Evolutionary conservation across 2,329 filamentous ascomycete species (phyloP).

Genomic region (Penicillium sclerotiorum): DNA sequence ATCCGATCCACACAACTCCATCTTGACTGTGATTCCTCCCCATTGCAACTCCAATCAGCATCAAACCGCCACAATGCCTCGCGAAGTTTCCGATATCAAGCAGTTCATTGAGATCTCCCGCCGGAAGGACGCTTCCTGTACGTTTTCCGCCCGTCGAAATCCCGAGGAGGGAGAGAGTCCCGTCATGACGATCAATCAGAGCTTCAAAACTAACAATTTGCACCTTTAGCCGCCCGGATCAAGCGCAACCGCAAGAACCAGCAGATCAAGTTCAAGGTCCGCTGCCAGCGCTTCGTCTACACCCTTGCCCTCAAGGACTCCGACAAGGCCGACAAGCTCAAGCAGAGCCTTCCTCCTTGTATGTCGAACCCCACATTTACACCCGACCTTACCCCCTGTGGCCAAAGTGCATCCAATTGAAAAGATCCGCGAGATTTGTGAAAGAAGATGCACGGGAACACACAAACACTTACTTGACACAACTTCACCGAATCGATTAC

Average conservation of each 20-base stretch:
- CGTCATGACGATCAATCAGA: not conserved
- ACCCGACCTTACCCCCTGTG: not conserved
- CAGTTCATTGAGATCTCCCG: conserved; percentile 99
- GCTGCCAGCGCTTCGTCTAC: conserved; percentile 95
- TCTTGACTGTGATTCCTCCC: conserved; percentile 22
- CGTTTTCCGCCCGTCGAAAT: conserved; percentile 49
- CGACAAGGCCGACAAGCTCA: conserved; percentile 99
- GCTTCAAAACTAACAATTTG: conserved; percentile 19
- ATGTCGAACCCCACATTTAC: conserved; percentile 50
- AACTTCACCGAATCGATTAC: conserved; percentile 3
- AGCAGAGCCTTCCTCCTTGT: conserved; percentile 98
- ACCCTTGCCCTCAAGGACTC: conserved; percentile 97
- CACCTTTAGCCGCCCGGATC: conserved; percentile 76
- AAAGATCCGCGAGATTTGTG: no score
- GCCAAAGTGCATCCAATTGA: no score
- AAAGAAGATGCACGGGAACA: no score
- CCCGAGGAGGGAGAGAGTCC: not conserved
- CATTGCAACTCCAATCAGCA: conserved; percentile 24
- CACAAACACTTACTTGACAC: no score
- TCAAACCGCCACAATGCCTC: conserved; percentile 77
- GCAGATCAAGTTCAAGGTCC: conserved; percentile 99
- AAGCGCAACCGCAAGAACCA: conserved; percentile 91
- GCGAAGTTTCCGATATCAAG: conserved; percentile 98
- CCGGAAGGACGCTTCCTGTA: conserved; percentile 99
- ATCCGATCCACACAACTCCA: conserved; percentile 29